These are phyloP conservation scores for Yarrowia sp. DNA, from an alignment of 805 yeast genomes.

Conservation along the genomic window DNA sequence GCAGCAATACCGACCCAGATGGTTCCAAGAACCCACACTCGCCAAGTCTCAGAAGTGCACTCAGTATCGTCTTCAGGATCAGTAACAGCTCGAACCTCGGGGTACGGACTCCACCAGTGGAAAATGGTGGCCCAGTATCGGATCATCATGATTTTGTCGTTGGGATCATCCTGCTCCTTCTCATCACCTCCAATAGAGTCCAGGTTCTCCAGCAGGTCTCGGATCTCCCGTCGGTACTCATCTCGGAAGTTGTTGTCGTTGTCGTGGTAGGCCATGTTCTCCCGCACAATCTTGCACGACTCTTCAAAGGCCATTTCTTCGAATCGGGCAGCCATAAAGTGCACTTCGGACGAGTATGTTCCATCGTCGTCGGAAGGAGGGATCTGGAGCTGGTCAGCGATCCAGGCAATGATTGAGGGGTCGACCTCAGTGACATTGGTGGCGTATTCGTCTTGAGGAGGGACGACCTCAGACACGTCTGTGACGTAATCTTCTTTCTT, in stretches of 20 bases:
- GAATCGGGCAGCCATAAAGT: constrained; percentile 46
- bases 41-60: constrained; percentile 47
- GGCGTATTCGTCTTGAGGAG: not conserved
- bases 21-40: constrained; percentile 43
- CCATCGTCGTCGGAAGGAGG: constrained; percentile 22
- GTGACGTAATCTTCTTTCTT: not conserved
- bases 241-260: constrained; percentile 51
- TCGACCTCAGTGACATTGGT: constrained; percentile 6
- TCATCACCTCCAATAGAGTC: not conserved
- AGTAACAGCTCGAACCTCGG: constrained; percentile 58
- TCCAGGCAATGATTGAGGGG: constrained; percentile 2
- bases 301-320: constrained; percentile 41
- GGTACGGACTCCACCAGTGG: constrained; percentile 50
- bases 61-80: constrained; percentile 51
- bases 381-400: constrained; percentile 6
- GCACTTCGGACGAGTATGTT: constrained; percentile 29
- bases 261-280: constrained; percentile 45
- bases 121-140: constrained; percentile 34
- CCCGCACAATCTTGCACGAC: constrained; percentile 43
- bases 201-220: constrained; percentile 1
- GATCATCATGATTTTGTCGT: not conserved
- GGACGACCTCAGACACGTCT: not conserved
- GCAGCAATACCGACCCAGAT: constrained; percentile 53
- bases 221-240: constrained; percentile 13
- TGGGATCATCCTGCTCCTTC: not conserved